phyloP scores from a whole-genome alignment of 768 basidiomycete species.

The Hirschioporus abietinus region DNA sequence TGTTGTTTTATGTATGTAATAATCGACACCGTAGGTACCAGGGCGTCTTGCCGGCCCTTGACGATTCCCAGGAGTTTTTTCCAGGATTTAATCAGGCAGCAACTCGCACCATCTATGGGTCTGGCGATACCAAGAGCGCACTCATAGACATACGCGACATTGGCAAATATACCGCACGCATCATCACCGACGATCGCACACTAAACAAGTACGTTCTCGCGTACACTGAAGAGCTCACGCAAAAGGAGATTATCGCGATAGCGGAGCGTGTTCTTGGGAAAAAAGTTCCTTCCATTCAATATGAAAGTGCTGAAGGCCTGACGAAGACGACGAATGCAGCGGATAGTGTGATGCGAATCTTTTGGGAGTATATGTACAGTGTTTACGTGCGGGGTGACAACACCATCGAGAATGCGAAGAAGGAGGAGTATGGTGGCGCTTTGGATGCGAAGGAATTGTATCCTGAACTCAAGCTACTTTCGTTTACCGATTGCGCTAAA shows the following conservation, averaged over 20 bases:
- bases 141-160: constrained; percentile 22
- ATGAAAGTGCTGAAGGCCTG: too few species aligned
- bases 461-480: constrained; percentile 18
- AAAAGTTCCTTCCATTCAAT: constrained; percentile 1
- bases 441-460: constrained; percentile 27
- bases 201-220: constrained; percentile 26
- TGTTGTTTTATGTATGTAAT: neutral
- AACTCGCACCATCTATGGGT: constrained; percentile 12
- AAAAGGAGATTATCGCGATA: constrained; percentile 20
- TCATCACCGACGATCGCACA: constrained; percentile 27
- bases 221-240: constrained; percentile 22
- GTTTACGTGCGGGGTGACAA: constrained; percentile 26
- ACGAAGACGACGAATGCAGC: too few species aligned
- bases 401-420: constrained; percentile 21
- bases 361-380: constrained; percentile 10
- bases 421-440: constrained; percentile 17
- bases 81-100: neutral
- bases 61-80: neutral
- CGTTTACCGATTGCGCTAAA: constrained; percentile 20
- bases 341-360: too few species aligned
- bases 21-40: neutral
- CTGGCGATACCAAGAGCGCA: constrained; percentile 16
- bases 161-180: constrained; percentile 23
- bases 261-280: constrained; percentile 21
- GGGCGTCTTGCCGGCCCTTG: neutral